Percentiles rank a stretch among this genome's conserved stretches.
Conservation (phyloP, 352 stramenopile species). For the Phytophthora foliorum region DNA sequence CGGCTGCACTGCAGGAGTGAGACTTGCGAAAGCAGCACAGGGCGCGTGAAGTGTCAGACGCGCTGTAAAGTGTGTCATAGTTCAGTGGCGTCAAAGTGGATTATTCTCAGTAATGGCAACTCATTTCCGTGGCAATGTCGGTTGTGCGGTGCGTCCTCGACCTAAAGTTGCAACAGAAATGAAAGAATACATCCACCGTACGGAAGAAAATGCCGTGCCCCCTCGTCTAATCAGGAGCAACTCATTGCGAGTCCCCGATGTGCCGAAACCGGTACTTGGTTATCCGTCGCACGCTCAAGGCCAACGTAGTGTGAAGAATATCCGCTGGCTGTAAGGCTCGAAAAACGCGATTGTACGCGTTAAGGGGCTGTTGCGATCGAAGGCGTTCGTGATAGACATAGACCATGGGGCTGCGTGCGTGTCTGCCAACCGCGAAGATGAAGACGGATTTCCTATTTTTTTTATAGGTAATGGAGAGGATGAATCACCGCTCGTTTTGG, state of each 20-base stretch:
- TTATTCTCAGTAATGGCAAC: not conserved
- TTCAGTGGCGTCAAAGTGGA: not conserved
- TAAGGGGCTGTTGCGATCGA: not conserved
- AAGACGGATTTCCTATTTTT: not conserved
- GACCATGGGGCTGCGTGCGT: not conserved
- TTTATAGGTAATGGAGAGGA: not conserved
- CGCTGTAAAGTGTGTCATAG: not conserved
- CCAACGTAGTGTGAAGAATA: not conserved
- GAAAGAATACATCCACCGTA: too few relatives aligned
- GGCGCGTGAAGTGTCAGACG: too few relatives aligned
- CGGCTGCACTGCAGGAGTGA: not conserved
- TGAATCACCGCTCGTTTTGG: not conserved
- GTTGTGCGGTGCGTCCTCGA: not conserved
- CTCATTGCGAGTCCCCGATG: not conserved
- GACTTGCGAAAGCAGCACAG: not conserved
- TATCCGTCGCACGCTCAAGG: not conserved
- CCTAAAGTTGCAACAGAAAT: not conserved
- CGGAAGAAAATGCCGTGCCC: not conserved
- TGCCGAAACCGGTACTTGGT: not conserved
- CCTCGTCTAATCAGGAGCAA: not conserved
- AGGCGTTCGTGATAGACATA: not conserved
- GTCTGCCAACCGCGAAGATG: not conserved
- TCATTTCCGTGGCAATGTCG: not conserved
- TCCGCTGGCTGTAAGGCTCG: slow-evolving; percentile 1
- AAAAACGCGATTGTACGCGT: not conserved